phyloP scores from a whole-genome alignment of 768 basidiomycete species.

The Cystobasidium ongulense region DNA sequence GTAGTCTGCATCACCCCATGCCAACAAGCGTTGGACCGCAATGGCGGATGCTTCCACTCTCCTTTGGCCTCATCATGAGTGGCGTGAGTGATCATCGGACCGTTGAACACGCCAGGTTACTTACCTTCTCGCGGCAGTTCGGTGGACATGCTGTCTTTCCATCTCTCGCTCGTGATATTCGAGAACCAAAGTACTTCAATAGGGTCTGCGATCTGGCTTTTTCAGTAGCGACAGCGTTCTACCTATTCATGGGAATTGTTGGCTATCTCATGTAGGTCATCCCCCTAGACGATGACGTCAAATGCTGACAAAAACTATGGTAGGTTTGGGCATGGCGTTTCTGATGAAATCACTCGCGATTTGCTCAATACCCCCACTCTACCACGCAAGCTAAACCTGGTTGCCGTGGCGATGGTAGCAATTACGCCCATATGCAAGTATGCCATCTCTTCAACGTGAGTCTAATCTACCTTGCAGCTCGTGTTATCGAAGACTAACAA shows the following conservation, averaged over 20 bases:
- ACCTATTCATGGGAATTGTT: constrained; percentile 59
- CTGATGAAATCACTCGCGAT: constrained; percentile 61
- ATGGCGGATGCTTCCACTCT: constrained; percentile 59
- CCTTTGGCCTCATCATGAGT: constrained; percentile 85
- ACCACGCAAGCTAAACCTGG: constrained; percentile 59
- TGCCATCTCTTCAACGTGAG: constrained; percentile 71
- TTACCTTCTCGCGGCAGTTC: constrained; percentile 51
- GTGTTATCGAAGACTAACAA: not conserved
- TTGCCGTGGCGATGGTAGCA: constrained; percentile 80
- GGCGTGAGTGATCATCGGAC: constrained; percentile 53
- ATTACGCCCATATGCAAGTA: constrained; percentile 59
- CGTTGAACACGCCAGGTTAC: not conserved
- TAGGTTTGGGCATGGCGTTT: constrained; percentile 40
- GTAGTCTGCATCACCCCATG: constrained; percentile 69
- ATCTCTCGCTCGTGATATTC: constrained; percentile 81
- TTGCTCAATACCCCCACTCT: constrained; percentile 66
- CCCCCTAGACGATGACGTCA: not conserved
- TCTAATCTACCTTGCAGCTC: constrained; percentile 45
- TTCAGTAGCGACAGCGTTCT: constrained; percentile 48
- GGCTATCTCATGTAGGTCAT: constrained; percentile 86
- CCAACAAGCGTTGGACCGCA: constrained; percentile 58
- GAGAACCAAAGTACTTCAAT: constrained; percentile 66
- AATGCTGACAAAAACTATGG: not conserved
- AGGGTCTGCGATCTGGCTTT: constrained; percentile 79
- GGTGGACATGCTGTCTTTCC: constrained; percentile 89